Conservation (phyloP, 2,329 filamentous ascomycete genomes). For the Colletotrichum sojae region DNA sequence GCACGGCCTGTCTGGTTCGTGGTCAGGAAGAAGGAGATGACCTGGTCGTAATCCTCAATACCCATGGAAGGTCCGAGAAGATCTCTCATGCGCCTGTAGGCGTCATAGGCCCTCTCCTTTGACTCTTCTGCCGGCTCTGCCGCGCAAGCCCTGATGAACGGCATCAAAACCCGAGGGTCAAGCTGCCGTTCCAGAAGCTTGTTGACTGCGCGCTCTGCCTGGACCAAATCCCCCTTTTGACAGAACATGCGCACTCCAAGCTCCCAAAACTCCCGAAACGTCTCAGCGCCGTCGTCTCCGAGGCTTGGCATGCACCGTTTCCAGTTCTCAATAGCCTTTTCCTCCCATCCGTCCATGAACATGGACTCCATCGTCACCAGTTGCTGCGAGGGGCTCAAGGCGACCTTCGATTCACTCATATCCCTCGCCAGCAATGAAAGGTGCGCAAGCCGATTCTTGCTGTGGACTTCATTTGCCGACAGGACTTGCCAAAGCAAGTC, state of each 20-base stretch:
- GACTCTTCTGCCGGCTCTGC: slow-evolving; percentile 61
- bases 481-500: slow-evolving; percentile 76
- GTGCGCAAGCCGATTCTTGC: slow-evolving; percentile 72
- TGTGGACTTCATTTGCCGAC: slow-evolving; percentile 64
- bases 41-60: slow-evolving; percentile 82
- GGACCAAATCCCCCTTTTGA: slow-evolving; percentile 68
- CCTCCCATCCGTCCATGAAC: slow-evolving; percentile 72
- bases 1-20: slow-evolving; percentile 76
- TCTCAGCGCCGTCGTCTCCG: slow-evolving; percentile 60
- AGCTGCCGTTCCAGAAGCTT: slow-evolving; percentile 64
- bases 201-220: slow-evolving; percentile 70
- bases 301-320: slow-evolving; percentile 69
- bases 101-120: slow-evolving; percentile 73
- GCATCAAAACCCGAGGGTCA: slow-evolving; percentile 72
- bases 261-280: slow-evolving; percentile 71
- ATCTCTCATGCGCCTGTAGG: slow-evolving; percentile 76
- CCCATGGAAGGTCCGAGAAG: slow-evolving; percentile 73
- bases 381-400: slow-evolving; percentile 70
- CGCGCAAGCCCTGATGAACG: slow-evolving; percentile 79
- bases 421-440: slow-evolving; percentile 75
- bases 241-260: slow-evolving; percentile 77
- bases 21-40: slow-evolving; percentile 79
- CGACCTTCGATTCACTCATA: slow-evolving; percentile 71
- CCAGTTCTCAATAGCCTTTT: slow-evolving; percentile 75
- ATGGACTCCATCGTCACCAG: slow-evolving; percentile 78